phyloP scores from a whole-genome alignment of 495 filamentous ascomycete genomes.

The Pseudevernia furfuracea region DNA sequence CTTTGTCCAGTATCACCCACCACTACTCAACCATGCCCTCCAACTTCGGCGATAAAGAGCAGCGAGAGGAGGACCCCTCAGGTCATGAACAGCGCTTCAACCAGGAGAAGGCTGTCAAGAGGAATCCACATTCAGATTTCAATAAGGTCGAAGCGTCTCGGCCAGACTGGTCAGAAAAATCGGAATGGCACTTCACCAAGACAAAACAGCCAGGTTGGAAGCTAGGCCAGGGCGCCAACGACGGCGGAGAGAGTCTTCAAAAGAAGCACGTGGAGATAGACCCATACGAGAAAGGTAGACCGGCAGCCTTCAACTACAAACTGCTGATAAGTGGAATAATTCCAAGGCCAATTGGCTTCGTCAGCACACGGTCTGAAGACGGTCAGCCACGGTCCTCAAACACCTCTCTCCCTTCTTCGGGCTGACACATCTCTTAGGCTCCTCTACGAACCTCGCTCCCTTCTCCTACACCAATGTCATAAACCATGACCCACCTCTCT shows the following conservation, averaged over 20 bases:
- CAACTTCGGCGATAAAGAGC: slow-evolving; percentile 29
- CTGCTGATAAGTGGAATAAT: slow-evolving; percentile 81
- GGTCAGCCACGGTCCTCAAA: slow-evolving; percentile 30
- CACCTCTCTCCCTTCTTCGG: not conserved
- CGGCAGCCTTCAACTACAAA: slow-evolving; percentile 75
- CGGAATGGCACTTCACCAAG: slow-evolving; percentile 52
- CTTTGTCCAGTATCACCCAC: not conserved
- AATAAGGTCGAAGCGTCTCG: slow-evolving; percentile 66
- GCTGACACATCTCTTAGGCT: slow-evolving; percentile 25
- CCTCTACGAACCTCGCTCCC: slow-evolving; percentile 68
- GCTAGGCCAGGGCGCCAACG: slow-evolving; percentile 66
- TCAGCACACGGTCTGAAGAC: slow-evolving; percentile 53
- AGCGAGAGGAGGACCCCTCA: slow-evolving; percentile 28
- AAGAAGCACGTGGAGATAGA: slow-evolving; percentile 71
- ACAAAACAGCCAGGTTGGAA: slow-evolving; percentile 70
- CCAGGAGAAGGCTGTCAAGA: slow-evolving; percentile 22
- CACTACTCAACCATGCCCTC: slow-evolving; percentile 16
- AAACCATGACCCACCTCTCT: slow-evolving; percentile 83
- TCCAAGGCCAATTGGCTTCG: slow-evolving; percentile 66
- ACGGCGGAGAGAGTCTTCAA: slow-evolving; percentile 45
- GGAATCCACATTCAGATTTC: slow-evolving; percentile 53
- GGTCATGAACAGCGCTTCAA: slow-evolving; percentile 33
- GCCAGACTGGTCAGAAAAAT: slow-evolving; percentile 52
- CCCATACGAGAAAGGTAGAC: slow-evolving; percentile 65
- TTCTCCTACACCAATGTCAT: slow-evolving; percentile 81